These are phyloP conservation scores for Diophrys sp. DNA, from an alignment of 73 alveolate genomes.

Conservation along the genomic window DNA sequence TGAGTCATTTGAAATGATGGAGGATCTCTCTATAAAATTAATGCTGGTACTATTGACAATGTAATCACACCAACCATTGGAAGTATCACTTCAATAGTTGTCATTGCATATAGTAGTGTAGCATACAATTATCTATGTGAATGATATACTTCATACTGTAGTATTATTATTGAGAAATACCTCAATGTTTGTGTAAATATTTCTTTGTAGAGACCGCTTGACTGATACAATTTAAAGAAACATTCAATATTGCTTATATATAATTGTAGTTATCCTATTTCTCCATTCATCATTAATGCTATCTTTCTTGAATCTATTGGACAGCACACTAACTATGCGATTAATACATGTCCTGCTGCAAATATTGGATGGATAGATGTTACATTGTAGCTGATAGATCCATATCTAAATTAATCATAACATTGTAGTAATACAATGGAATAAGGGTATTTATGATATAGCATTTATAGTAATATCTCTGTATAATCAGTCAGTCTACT, in stretches of 20 bases:
- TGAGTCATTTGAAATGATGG: too few species aligned
- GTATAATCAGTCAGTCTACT: conserved; percentile 35
- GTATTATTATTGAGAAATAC: neutral
- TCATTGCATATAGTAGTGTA: too few species aligned
- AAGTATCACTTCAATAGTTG: too few species aligned
- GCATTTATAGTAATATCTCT: conserved; percentile 21
- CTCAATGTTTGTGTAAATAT: neutral
- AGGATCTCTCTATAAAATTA: too few species aligned
- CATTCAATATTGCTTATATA: conserved; percentile 22
- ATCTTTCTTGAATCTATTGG: conserved; percentile 56
- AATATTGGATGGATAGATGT: neutral
- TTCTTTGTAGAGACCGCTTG: conserved; percentile 41
- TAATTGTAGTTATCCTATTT: conserved; percentile 15
- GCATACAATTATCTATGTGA: neutral
- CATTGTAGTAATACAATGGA: conserved; percentile 28
- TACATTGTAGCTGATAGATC: neutral
- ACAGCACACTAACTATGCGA: conserved; percentile 19
- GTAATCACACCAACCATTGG: too few species aligned
- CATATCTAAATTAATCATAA: conserved; percentile 23
- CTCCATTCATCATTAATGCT: conserved; percentile 23
- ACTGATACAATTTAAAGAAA: conserved; percentile 1
- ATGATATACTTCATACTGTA: neutral
- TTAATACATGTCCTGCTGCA: conserved; percentile 24
- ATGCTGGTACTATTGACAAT: too few species aligned
- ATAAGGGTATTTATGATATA: conserved; percentile 1